Evolutionary conservation across 1,284 basidiomycete genomes (phyloP), one percentile per base, ranked within the genome.

Genomic region (Papiliotrema nemorosa): DNA sequence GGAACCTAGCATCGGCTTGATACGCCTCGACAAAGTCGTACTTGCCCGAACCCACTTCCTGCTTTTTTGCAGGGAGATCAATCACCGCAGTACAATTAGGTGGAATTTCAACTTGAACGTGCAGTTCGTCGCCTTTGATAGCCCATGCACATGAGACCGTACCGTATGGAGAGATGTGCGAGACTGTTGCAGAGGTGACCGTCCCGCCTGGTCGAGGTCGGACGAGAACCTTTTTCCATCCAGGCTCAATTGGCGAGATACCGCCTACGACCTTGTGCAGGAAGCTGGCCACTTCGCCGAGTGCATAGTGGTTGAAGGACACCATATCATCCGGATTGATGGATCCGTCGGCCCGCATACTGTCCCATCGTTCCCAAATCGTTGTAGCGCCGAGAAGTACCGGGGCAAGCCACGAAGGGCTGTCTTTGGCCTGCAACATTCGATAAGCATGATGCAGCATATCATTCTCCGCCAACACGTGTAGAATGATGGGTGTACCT

Each of bases 361-460:
- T 59, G 50, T 72, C 63, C 67, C 67, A 72, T 27, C 69, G 55
- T 52, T 70, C 68, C 70, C 67, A 72, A 34, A 52, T 37, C 54
- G 52, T 57, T 14, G 63, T 64, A 2, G 63, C 57, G 5, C 60
- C 60, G 43, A 59, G 47, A 9, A 47, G 36, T 21, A 65, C 56
- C 9, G 61, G 59, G 26, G 57, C 58, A 6, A 64, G 52, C 63
- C 63, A 64, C 7, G 49, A 53, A 3, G 63, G 63, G 29, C 51
- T 47, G 25, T 53, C 49, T 20, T 47, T 47, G 21, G 56, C 57
- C 42, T 56, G 59, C 1, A 63, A 51, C 61, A 65, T 63, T n/a
- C 59, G 53, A 45, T 63, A 63, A 5, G 59, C 61, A 5, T 57
- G 39, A 16, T 45, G 38, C 13, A 61, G 54, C 34, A 44, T 43